Base-by-base conservation (phyloP, 768 basidiomycete species). In the Termitomyces sp. region DNA sequence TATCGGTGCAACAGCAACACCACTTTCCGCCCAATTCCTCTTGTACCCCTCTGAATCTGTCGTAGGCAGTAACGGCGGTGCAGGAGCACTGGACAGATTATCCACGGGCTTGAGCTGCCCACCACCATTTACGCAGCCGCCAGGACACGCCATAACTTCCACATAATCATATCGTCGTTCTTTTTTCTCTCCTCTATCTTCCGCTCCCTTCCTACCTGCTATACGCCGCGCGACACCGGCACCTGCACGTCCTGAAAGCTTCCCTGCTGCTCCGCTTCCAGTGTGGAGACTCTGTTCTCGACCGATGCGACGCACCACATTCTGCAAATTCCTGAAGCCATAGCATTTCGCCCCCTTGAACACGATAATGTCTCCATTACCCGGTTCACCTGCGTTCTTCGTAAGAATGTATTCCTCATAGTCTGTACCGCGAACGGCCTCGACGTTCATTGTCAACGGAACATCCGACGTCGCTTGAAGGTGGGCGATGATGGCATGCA, bases 121-220 rank as follows among this genome's bases (percentile, higher is more conserved):
- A 21, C 96, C 97, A 8, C 97, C 97, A 68, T 98, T 98, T 41
- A 97, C 92, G 69, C 97, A 98, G 17, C 97, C 97, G 0, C 89
- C 86, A 0, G 97, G 97, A 74, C 97, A 99, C 34, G 97, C 97
- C 97, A 99, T 98, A 60, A 99, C 94, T 67, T 97, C 94, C 40
- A 96, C 86, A 69, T 94, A 97, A 73, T 96, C 93, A 68, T 92
- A 92, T 42, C 78, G 74, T 58, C 69, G 73, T 52, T 79, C 77
- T 40, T 66, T 66, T 11, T 69, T 73, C 44, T 63, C 67, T n/a
- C 70, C 73, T 41, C 63, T 67, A 16, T 69, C 65, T 14, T 64
- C 69, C 59, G 64, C 70, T 53, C 67, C 76, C 68, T 64, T 72
- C 61, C 53, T 64, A 64, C 68, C 62, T 43, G 65, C 67, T 64